Evolutionary conservation across 2,329 filamentous ascomycete species (phyloP).

Genomic region (Penicillium sclerotiorum): DNA sequence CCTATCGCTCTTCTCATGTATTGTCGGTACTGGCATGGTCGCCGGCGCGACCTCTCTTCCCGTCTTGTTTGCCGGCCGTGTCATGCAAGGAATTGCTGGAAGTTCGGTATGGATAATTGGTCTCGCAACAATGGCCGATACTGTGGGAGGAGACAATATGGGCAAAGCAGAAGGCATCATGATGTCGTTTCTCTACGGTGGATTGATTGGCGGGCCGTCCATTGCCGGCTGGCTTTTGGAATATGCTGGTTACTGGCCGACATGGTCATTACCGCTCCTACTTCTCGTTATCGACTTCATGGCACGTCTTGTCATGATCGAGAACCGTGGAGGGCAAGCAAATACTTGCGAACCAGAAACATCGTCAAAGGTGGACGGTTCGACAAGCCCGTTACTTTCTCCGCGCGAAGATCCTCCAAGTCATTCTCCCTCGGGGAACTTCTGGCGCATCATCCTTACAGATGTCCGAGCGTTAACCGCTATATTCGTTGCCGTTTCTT

Average conservation of each 20-base stretch:
- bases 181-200: conserved; percentile 17
- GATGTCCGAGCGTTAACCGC: conserved; percentile 15
- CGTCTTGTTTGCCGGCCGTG: conserved; percentile 22
- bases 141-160: conserved; percentile 17
- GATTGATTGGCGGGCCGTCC: conserved; percentile 20
- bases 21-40: conserved; percentile 19
- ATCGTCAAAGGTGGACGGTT: background rate
- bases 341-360: background rate
- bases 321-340: no score
- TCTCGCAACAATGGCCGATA: conserved; percentile 23
- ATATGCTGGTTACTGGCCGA: conserved; percentile 23
- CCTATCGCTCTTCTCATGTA: conserved; percentile 5
- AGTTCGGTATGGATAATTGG: conserved; percentile 30
- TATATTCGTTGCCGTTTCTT: conserved; percentile 9
- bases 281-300: conserved; percentile 27
- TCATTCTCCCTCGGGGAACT: background rate
- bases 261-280: conserved; percentile 21
- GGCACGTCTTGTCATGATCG: conserved; percentile 29
- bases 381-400: background rate
- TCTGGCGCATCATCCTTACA: conserved; percentile 19
- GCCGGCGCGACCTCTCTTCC: conserved; percentile 8
- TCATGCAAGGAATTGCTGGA: conserved; percentile 27
- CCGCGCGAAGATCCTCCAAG: background rate
- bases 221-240: conserved; percentile 24
- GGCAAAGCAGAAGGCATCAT: conserved; percentile 22